Evolutionary conservation across 768 basidiomycete species (phyloP).

Genomic region (Mycena haematopus): DNA sequence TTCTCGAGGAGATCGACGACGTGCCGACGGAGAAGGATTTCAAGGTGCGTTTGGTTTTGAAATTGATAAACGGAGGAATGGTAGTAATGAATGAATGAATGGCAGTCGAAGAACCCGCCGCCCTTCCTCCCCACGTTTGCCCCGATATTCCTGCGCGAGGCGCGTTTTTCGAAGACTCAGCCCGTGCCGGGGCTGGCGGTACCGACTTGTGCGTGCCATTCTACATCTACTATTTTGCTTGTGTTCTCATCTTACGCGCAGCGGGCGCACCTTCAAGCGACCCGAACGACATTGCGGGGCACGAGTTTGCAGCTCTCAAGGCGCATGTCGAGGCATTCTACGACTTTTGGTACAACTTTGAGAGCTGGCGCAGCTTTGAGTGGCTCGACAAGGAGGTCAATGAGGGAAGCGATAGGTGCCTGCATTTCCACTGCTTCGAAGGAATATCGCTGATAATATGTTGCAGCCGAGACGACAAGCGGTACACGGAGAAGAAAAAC

Average conservation of each 20-base stretch:
- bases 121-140: slow-evolving; percentile 75
- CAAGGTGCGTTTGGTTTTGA: slow-evolving; percentile 46
- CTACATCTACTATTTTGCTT: no score
- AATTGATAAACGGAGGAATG: not conserved
- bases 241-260: not conserved
- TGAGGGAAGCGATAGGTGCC: slow-evolving; percentile 92
- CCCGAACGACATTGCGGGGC: slow-evolving; percentile 28
- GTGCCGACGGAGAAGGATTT: slow-evolving; percentile 69
- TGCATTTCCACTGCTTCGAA: slow-evolving; percentile 30
- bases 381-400: slow-evolving; percentile 98
- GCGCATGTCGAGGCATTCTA: slow-evolving; percentile 91
- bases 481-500: slow-evolving; percentile 99
- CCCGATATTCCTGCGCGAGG: slow-evolving; percentile 89
- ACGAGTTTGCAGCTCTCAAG: slow-evolving; percentile 60
- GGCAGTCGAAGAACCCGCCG: slow-evolving; percentile 23
- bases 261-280: slow-evolving; percentile 14
- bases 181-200: slow-evolving; percentile 85
- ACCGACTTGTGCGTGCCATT: slow-evolving; percentile 11
- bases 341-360: slow-evolving; percentile 99
- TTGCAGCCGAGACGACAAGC: slow-evolving; percentile 93
- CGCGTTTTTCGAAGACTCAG: slow-evolving; percentile 87
- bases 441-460: not conserved
- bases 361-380: slow-evolving; percentile 97
- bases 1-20: slow-evolving; percentile 77
- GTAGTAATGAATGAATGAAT: not conserved